phyloP scores from a whole-genome alignment of 176 grass and related monocot genomes.

The Aegilops umbellulata region DNA sequence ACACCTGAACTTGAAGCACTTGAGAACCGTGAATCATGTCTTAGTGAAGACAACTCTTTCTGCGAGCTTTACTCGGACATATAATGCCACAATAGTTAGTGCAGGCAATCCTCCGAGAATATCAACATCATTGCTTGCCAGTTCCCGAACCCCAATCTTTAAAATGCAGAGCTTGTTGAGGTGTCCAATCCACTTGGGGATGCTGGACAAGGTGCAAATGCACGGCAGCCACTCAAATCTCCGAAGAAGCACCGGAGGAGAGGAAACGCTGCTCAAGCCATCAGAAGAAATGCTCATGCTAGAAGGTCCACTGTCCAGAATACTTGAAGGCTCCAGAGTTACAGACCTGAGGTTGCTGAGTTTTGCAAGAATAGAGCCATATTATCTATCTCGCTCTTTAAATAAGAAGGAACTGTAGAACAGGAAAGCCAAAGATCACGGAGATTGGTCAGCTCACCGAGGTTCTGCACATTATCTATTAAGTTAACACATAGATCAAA shows the following conservation, averaged over 20 bases:
- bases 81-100: not conserved
- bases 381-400: not conserved
- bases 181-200: not conserved
- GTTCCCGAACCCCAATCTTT: not conserved
- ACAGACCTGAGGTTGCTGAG: slow-evolving; percentile 11
- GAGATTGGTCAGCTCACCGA: not conserved
- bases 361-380: not conserved
- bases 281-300: not conserved
- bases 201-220: not conserved
- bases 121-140: not conserved
- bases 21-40: not conserved
- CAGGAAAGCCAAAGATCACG: not conserved
- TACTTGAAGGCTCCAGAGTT: not conserved
- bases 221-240: not conserved
- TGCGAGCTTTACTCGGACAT: not conserved
- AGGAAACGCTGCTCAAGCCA: not conserved
- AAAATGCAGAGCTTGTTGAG: not conserved
- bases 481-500: slow-evolving; percentile 12
- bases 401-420: not conserved
- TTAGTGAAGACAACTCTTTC: not conserved
- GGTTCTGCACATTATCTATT: not conserved
- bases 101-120: not conserved
- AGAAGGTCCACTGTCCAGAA: not conserved
- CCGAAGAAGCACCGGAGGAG: not conserved
- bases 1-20: not conserved